phyloP scores from a whole-genome alignment of 2,329 filamentous ascomycete species.

The Exophiala lecanii-corni region DNA sequence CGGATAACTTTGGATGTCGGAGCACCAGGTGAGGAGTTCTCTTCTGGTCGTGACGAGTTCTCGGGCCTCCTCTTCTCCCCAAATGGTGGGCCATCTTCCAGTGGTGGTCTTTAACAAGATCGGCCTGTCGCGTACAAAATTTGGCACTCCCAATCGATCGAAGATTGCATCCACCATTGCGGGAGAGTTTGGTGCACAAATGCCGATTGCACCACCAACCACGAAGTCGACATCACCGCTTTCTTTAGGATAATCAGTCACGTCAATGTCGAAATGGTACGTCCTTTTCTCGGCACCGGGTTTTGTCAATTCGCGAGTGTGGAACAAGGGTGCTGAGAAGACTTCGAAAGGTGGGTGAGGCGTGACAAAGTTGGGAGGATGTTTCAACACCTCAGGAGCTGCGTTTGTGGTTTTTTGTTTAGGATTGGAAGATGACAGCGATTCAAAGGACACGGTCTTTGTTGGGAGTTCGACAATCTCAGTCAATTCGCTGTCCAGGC shows the following conservation, averaged over 20 bases:
- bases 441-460: conserved; percentile 64
- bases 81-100: conserved; percentile 95
- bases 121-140: conserved; percentile 76
- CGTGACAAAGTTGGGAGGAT: conserved; percentile 85
- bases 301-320: conserved; percentile 79
- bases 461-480: conserved; percentile 68
- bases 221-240: conserved; percentile 81
- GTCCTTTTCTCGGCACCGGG: conserved; percentile 91
- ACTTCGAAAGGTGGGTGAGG: conserved; percentile 92
- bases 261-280: conserved; percentile 94
- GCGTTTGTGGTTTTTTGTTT: conserved; percentile 5
- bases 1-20: conserved; percentile 86
- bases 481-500: conserved; percentile 64
- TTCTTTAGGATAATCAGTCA: conserved; percentile 88
- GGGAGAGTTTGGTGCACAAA: conserved; percentile 81
- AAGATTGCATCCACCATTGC: conserved; percentile 77
- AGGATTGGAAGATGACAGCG: conserved; percentile 11
- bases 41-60: conserved; percentile 85
- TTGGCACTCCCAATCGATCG: conserved; percentile 74
- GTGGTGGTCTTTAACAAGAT: conserved; percentile 71
- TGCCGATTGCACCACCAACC: conserved; percentile 90
- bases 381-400: conserved; percentile 34
- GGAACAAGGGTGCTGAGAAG: conserved; percentile 81
- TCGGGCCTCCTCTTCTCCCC: conserved; percentile 83
- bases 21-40: conserved; percentile 92